Base-by-base conservation (phyloP, 1,139 yeast genomes). In the Nakaseomyces bracarensis region DNA sequence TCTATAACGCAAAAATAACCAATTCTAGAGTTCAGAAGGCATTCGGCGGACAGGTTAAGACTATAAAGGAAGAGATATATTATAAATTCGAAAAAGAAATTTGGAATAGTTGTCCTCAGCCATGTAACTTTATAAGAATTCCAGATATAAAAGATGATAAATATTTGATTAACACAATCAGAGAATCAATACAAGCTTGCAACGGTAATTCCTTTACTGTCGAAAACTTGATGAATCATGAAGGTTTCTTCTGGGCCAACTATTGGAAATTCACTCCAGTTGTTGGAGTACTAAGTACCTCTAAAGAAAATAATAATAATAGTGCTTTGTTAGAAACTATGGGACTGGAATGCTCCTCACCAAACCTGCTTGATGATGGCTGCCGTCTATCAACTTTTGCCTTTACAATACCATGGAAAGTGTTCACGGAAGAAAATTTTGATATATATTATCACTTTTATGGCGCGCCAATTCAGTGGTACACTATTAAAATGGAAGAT, bases 391-490 rank as follows among this genome's bases (percentile, higher is more conserved):
- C 30, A 4, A 14, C 30, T 14, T 27, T 27, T 27, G 30, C 30
- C 10, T 16, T 27, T 13, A 6, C 18, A 13, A 27, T 4, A 11
- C 51, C 56, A 4, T 51, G 55, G 4, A 46, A 51, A 15, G 50
- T 45, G 19, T 48, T 44, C 20, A 23, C 30, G 4, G 53, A 52
- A 39, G 49, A 51, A 38, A 48, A 46, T 36, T 48, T 52, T 14
- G 51, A 54, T 11, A 38, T 52, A 1, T 18, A 18, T 18, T 30
- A 18, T 18, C 21, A 30, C 18, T 30, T 16, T 11, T 30, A 18
- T 30, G 34, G 34, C 3, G 22, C 34, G 14, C 34, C 34, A 7
- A 30, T 30, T 4, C 34, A 30, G 11, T 30, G 34, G 34, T 30
- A 30, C 4, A 30, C 13, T 16, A 19, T 30, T 18, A 19, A n/a